phyloP scores from a whole-genome alignment of 768 basidiomycete genomes.

The Leccinum olivaceopallidum region DNA sequence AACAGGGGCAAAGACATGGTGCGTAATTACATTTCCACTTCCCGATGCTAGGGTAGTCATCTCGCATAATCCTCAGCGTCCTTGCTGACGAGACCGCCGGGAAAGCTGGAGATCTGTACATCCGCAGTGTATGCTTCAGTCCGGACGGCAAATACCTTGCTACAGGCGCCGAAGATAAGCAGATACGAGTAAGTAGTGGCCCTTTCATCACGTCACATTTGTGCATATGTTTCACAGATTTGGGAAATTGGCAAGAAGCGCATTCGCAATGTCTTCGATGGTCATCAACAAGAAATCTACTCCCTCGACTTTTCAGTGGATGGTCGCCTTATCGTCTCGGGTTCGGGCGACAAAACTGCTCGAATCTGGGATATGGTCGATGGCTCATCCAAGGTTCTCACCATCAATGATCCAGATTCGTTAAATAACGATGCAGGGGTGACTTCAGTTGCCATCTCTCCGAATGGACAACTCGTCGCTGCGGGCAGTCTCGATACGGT shows the following conservation, averaged over 20 bases:
- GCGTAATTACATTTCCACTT: constrained; percentile 26
- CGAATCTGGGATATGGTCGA: constrained; percentile 67
- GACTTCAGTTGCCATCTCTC: constrained; percentile 77
- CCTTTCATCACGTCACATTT: neutral
- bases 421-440: constrained; percentile 63
- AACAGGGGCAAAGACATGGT: constrained; percentile 85
- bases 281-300: constrained; percentile 93
- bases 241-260: constrained; percentile 87
- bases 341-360: constrained; percentile 75
- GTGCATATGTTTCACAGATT: constrained; percentile 51
- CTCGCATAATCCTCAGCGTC: constrained; percentile 46
- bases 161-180: constrained; percentile 88
- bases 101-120: constrained; percentile 84
- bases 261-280: constrained; percentile 80
- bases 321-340: constrained; percentile 84
- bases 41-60: constrained; percentile 8
- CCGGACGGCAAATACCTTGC: constrained; percentile 72
- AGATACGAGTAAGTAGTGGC: constrained; percentile 68
- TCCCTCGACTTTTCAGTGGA: constrained; percentile 91
- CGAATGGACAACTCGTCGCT: constrained; percentile 65
- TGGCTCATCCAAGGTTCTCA: constrained; percentile 35
- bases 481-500: constrained; percentile 75
- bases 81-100: constrained; percentile 74
- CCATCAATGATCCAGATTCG: constrained; percentile 49
- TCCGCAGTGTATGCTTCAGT: constrained; percentile 79